These are phyloP conservation scores for Neocucurbitaria cava DNA, from an alignment of 2,329 filamentous ascomycete genomes.

Conservation along the genomic window DNA sequence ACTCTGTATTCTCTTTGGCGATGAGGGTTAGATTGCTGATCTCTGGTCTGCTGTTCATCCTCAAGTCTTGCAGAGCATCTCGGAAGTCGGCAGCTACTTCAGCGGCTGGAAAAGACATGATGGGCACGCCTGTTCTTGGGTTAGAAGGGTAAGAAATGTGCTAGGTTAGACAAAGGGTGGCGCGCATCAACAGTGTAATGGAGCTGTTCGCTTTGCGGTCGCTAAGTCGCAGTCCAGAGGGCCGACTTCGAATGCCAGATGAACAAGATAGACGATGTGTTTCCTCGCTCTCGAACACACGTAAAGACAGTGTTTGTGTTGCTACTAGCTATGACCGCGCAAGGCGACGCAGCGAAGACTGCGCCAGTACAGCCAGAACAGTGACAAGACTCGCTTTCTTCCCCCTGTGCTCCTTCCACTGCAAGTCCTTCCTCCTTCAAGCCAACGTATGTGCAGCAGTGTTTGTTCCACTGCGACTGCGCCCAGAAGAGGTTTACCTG, in stretches of 20 bases:
- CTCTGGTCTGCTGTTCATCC: conserved; percentile 88
- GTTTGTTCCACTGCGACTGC: conserved; percentile 23
- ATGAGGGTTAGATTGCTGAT: conserved; percentile 98
- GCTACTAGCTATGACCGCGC: conserved; percentile 58
- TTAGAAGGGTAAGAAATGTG: conserved; percentile 12
- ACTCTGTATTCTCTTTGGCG: conserved; percentile 95
- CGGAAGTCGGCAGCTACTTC: conserved; percentile 96
- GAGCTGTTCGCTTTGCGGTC: conserved; percentile 32
- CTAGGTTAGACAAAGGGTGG: conserved; percentile 36
- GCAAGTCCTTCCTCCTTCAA: conserved; percentile 39
- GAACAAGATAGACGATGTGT: conserved; percentile 49
- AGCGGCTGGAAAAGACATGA: conserved; percentile 73
- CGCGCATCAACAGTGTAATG: conserved; percentile 24
- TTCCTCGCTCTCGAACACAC: conserved; percentile 51
- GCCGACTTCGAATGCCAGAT: conserved; percentile 36
- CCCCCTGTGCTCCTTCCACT: conserved; percentile 42
- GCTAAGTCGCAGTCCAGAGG: conserved; percentile 32
- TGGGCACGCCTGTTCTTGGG: conserved; percentile 48
- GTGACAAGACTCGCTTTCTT: conserved; percentile 43
- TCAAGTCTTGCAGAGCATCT: conserved; percentile 89
- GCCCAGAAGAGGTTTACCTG: conserved; percentile 14
- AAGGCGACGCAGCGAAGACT: conserved; percentile 41
- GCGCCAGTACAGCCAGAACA: conserved; percentile 41
- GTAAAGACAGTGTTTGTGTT: conserved; percentile 53
- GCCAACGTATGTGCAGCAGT: conserved; percentile 26